A percentile compares a stretch with the other conserved stretches of the same genome.
These are phyloP conservation scores for Didymosphaeria variabile DNA, from an alignment of 2,329 filamentous ascomycete species.

Conservation along the genomic window DNA sequence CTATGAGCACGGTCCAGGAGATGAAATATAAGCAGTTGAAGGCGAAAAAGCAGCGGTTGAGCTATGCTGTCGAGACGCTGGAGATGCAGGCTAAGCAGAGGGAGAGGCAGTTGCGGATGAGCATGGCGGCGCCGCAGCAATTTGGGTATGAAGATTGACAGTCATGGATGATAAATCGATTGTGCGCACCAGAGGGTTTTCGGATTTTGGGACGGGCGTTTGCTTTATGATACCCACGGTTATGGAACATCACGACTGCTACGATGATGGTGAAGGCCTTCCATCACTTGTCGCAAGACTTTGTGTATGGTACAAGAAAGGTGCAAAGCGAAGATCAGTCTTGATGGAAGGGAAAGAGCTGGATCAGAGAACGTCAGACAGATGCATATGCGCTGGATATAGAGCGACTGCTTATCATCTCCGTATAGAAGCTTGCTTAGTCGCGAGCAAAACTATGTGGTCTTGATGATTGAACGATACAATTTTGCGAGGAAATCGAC, in stretches of 20 bases:
- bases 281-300: not conserved
- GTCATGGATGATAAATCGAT: not conserved
- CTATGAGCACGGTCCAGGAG: conserved; percentile 59
- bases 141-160: conserved; percentile 42
- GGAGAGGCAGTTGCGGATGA: conserved; percentile 76
- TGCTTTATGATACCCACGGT: conserved; percentile 12
- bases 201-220: not conserved
- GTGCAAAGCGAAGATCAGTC: not conserved
- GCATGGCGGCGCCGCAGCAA: conserved; percentile 66
- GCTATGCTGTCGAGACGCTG: conserved; percentile 85
- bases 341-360: not conserved
- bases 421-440: too few species aligned
- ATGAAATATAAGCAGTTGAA: conserved; percentile 72
- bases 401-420: too few species aligned
- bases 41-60: conserved; percentile 84
- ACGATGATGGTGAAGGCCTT: not conserved
- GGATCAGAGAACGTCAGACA: not conserved
- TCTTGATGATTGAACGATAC: too few species aligned
- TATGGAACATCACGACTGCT: not conserved
- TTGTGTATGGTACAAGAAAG: not conserved
- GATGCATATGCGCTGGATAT: not conserved
- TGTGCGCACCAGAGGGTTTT: too few species aligned
- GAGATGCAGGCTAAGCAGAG: conserved; percentile 85
- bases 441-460: too few species aligned
- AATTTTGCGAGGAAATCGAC: too few species aligned